A percentile compares a stretch with the other conserved stretches of the same genome.
These are phyloP conservation scores for Pestalotiopsis fici DNA, from an alignment of 2,329 filamentous ascomycete species.

Conservation along the genomic window DNA sequence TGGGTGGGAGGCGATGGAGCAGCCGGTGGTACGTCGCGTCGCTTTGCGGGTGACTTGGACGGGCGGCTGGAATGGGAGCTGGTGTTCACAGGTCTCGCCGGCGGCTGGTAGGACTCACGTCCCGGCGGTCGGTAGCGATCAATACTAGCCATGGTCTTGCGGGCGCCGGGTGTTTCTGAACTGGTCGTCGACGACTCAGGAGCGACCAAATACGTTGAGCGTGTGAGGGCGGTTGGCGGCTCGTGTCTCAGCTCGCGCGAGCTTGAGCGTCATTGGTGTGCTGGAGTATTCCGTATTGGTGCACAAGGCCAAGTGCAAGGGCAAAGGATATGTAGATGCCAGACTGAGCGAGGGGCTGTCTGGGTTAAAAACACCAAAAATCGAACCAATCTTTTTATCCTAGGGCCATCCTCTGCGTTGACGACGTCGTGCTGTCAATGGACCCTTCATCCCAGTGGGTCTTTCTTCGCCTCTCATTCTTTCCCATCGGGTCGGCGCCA, in stretches of 20 bases:
- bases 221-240: background rate
- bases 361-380: background rate
- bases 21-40: constrained; percentile 60
- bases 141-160: constrained; percentile 55
- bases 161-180: background rate
- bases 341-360: background rate
- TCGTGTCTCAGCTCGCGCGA: background rate
- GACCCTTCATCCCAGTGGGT: background rate
- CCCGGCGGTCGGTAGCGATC: constrained; percentile 57
- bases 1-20: constrained; percentile 60
- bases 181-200: background rate
- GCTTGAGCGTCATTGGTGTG: background rate
- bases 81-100: constrained; percentile 23
- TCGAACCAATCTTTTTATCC: background rate
- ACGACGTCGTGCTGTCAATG: background rate
- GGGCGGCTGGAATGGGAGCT: constrained; percentile 40
- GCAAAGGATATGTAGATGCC: background rate
- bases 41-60: constrained; percentile 51
- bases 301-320: background rate
- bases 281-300: background rate
- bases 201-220: background rate
- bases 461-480: background rate
- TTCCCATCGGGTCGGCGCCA: background rate
- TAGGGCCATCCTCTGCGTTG: background rate
- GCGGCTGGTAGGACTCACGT: constrained; percentile 59